Evolutionary conservation across 345 rosid genomes (phyloP), one percentile per base, ranked within the genome.

Genomic region (Erodium maritimum): DNA sequence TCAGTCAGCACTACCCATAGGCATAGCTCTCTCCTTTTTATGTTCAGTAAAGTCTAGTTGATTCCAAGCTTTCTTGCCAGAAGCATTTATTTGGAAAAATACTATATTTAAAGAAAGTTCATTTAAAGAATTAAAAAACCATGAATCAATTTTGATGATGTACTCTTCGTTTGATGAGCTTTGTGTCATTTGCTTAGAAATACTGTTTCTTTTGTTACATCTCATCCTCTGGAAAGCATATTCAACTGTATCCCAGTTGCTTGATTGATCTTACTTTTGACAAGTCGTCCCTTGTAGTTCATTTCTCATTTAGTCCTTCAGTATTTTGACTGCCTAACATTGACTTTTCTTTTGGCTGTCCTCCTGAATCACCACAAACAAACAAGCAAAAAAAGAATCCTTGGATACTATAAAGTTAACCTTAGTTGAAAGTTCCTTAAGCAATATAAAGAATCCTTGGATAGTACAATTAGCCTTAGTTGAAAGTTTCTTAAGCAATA

Each of bases 1-100:
- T 78, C 84, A 78, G 72, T 78, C 84, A 78, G 79, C 89, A 64
- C 71, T 24, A 52, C 37, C 66, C 54, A 58, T 58, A 56, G 54
- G 63, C 54, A 58, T 58, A 56, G 54, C 75, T 68, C 74, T 63
- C 78, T 67, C 52, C 86, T 81, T 81, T 81, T 79, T 55, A 79
- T 66, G 76, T 74, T 67, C 58, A 53, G 71, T 63, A 57, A 75
- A 52, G 21, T 21, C 21, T 6, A 2, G 10, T 51, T 17, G 1
- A 18, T 16, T 1, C 11, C 3, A 52, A 52, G 46, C 21, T 55
- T 65, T 59, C 52, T 53, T 37, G 52, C 17, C 21, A 65, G 45
- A 42, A 25, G 51, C 52, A 24, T 59, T 60, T 24, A 23, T 50
- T 34, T 42, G 65, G 50, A 34, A 19, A n/a, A 52, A 2, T 60